These are phyloP conservation scores for Debaryomyces robertsiae DNA, from an alignment of 1,139 yeast species.

Conservation along the genomic window DNA sequence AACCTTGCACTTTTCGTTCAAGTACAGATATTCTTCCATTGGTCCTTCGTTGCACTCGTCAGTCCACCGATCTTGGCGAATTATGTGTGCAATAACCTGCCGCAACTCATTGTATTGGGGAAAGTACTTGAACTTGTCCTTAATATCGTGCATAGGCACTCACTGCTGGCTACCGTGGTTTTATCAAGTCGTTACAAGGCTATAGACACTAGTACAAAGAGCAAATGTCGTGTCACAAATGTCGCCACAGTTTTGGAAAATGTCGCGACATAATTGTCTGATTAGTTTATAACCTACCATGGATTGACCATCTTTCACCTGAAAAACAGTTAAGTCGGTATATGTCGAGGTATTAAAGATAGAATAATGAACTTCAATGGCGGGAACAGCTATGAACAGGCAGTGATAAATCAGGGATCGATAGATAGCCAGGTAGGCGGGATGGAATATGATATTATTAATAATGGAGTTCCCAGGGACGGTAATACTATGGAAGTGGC, in stretches of 20 bases:
- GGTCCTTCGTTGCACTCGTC: neutral
- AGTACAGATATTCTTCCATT: neutral
- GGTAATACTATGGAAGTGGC: neutral
- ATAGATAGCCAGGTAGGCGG: no score
- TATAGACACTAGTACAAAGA: no score
- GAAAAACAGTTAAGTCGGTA: no score
- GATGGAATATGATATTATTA: neutral
- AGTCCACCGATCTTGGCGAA: neutral
- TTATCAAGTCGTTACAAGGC: no score
- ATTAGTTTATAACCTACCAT: no score
- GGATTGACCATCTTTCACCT: no score
- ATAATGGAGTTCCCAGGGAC: neutral
- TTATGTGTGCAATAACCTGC: conserved; percentile 5
- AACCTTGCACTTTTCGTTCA: conserved; percentile 20
- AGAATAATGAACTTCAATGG: neutral
- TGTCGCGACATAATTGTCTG: no score
- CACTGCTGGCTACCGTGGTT: neutral
- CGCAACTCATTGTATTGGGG: conserved; percentile 15
- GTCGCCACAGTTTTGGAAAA: no score
- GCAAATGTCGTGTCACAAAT: no score
- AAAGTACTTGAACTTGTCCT: conserved; percentile 13
- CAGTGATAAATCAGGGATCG: no score
- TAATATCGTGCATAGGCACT: conserved; percentile 7
- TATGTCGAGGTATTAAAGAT: neutral
- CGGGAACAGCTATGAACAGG: neutral